Evolutionary conservation across 2,329 filamentous ascomycete genomes (phyloP), one percentile per base, ranked within the genome.

Genomic region (Apiospora sp.): DNA sequence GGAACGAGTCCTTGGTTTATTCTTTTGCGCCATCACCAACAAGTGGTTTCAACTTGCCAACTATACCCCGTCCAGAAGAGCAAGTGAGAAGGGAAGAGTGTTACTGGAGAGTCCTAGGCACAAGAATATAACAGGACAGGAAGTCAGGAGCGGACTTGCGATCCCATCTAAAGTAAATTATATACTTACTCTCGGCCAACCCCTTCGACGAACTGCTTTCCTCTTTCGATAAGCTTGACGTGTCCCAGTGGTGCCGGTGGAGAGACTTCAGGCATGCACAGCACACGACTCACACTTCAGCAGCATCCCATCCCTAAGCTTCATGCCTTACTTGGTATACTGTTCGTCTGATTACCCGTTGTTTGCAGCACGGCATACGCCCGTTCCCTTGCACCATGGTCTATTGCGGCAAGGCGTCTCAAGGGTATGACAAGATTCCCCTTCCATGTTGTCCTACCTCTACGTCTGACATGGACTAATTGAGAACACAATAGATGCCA

Each of bases 321-420:
- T 68, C n/a, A 46, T 71, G 71, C 72, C 72, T 61, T 54, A 74
- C 68, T 69, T 48, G 72, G 72, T 71, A 74, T 71, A 54, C 72
- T 71, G 67, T 69, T 74, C 72, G 72, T 67, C 68, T 51, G 69
- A 49, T 64, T 69, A 46, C 37, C 51, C 43, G n/a, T 71, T 30
- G 61, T 58, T 58, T 51, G 54, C 24, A 43, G 41, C 27, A 61
- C 49, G 64, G 27, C 24, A n/a, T 64, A 64, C 34, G 13, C 51
- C 37, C 67, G 43, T 44, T n/a, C 30, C 48, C 54, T 70, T 34
- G 77, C 75, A 77, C 75, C 77, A 89, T 89, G 87, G 87, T 89
- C 67, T 89, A 88, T 80, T 89, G 87, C 76, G 87, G 87, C 64
- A 89, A 89, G 79, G 87, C 87, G 76, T 89, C 87, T 8, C 84